Percentiles rank a stretch among this genome's conserved stretches.
Conservation (phyloP, 139 green algal species). For the Tetradesmus lagerheimii region DNA sequence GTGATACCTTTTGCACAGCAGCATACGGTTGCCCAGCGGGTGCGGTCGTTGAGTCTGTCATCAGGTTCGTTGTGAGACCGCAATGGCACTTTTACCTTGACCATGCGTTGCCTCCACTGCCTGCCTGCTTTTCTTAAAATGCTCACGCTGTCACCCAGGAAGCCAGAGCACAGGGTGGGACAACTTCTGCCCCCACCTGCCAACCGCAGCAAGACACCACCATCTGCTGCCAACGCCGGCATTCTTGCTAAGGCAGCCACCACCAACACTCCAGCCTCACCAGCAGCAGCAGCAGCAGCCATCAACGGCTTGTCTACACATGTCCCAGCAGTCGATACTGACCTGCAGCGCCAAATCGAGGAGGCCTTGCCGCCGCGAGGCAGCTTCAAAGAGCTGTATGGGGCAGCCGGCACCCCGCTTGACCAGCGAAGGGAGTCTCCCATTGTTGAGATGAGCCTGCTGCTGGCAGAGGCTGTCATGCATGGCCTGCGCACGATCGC, state of each 20-base stretch:
- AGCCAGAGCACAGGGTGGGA: neutral
- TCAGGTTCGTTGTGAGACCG: too few species aligned
- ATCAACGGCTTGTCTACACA: neutral
- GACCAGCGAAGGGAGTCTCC: slow-evolving; percentile 72
- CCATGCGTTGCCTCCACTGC: too few species aligned
- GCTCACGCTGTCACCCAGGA: neutral
- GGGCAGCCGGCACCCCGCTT: slow-evolving; percentile 56
- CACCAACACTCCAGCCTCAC: slow-evolving; percentile 12
- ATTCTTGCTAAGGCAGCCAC: neutral
- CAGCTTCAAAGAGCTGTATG: slow-evolving; percentile 53
- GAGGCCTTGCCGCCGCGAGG: slow-evolving; percentile 27
- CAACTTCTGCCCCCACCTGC: too few species aligned
- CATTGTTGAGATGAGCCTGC: slow-evolving; percentile 90
- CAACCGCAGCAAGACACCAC: neutral
- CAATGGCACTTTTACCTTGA: too few species aligned
- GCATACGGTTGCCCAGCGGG: too few species aligned
- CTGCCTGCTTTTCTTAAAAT: too few species aligned
- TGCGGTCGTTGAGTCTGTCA: too few species aligned
- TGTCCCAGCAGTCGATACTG: neutral
- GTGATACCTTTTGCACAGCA: too few species aligned
- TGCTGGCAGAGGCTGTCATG: slow-evolving; percentile 91
- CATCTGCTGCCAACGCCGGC: neutral
- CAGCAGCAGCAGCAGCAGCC: slow-evolving; percentile 21
- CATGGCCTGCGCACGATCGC: slow-evolving; percentile 93
- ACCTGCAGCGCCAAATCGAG: slow-evolving; percentile 39